phyloP scores from a whole-genome alignment of 352 stramenopile genomes.

The Phytophthora macrochlamydospora region DNA sequence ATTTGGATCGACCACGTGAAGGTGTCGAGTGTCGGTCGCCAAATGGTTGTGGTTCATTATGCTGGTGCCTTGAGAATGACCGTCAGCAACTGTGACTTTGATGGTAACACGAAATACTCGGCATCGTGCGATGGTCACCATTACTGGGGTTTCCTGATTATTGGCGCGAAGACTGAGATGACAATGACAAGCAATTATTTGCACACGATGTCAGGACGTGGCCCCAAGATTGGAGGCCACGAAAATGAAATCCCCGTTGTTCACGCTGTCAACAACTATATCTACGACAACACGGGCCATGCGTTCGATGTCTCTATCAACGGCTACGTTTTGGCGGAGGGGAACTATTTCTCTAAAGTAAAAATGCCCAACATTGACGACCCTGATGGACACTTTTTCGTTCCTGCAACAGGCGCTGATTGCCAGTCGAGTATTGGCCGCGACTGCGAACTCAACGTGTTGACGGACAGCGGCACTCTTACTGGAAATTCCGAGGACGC shows the following conservation, averaged over 20 bases:
- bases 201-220: constrained; percentile 40
- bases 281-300: constrained; percentile 21
- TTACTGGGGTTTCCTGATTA: constrained; percentile 40
- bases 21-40: constrained; percentile 30
- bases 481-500: constrained; percentile 2
- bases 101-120: constrained; percentile 16
- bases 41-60: constrained; percentile 38
- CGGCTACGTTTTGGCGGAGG: constrained; percentile 29
- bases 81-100: constrained; percentile 34
- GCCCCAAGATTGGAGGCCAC: constrained; percentile 34
- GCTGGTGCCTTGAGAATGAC: constrained; percentile 14
- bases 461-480: constrained; percentile 15
- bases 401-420: constrained; percentile 9
- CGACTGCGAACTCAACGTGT: constrained; percentile 27
- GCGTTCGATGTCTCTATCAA: constrained; percentile 20
- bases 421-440: constrained; percentile 23
- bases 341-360: constrained; percentile 29
- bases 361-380: constrained; percentile 21
- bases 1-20: constrained; percentile 45
- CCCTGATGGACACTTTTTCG: constrained; percentile 21
- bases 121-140: constrained; percentile 33
- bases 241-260: constrained; percentile 15
- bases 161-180: constrained; percentile 23
- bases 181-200: constrained; percentile 24
- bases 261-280: constrained; percentile 36